phyloP scores from a whole-genome alignment of 2,329 filamentous ascomycete species.

The Lecanicillium sp. region DNA sequence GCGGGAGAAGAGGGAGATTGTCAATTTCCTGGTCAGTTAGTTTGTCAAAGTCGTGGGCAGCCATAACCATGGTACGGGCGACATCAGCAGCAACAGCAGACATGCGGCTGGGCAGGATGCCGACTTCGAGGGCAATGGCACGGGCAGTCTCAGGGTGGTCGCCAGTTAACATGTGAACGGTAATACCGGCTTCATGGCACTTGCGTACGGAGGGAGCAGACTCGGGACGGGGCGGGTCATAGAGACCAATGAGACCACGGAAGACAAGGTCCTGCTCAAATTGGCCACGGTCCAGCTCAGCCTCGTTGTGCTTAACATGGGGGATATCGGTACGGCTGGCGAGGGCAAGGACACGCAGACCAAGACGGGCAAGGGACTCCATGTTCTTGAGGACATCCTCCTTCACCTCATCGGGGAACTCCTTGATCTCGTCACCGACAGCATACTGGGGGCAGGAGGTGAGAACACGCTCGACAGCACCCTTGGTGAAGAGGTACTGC shows the following conservation, averaged over 20 bases:
- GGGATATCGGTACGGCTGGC: conserved; percentile 43
- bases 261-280: conserved; percentile 58
- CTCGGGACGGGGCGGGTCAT: conserved; percentile 63
- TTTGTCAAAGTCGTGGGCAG: conserved; percentile 58
- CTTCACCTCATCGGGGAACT: conserved; percentile 45
- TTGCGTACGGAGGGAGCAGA: conserved; percentile 50
- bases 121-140: conserved; percentile 57
- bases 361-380: conserved; percentile 58
- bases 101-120: conserved; percentile 49
- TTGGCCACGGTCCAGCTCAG: conserved; percentile 40
- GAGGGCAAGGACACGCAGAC: conserved; percentile 61
- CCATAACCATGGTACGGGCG: conserved; percentile 56
- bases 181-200: conserved; percentile 55
- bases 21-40: conserved; percentile 58
- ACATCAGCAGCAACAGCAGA: conserved; percentile 44
- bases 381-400: conserved; percentile 57
- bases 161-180: conserved; percentile 64
- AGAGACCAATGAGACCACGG: conserved; percentile 63
- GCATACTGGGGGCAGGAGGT: conserved; percentile 50
- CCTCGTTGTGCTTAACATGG: conserved; percentile 25
- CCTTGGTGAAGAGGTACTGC: conserved; percentile 52
- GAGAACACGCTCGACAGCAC: conserved; percentile 63
- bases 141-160: conserved; percentile 59
- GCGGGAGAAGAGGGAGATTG: conserved; percentile 48
- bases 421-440: conserved; percentile 31